Evolutionary conservation across 192 early-diverging fungal genomes (phyloP).

Genomic region (Backusella psychrophila): DNA sequence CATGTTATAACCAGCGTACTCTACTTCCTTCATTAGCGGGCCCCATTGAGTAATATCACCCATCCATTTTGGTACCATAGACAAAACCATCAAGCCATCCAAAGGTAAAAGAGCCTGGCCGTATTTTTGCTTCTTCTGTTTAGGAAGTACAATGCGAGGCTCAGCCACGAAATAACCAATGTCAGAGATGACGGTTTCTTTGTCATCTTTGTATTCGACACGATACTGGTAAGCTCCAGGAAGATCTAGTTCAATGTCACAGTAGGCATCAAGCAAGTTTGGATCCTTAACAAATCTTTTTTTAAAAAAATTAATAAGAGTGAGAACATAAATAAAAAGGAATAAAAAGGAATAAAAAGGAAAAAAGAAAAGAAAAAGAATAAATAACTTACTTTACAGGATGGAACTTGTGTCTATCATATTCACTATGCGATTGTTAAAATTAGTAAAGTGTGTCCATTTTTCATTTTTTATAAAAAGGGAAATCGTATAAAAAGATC

Average conservation of each 20-base stretch:
- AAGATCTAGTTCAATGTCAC: conserved; percentile 57
- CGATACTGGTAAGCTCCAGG: conserved; percentile 91
- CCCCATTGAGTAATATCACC: conserved; percentile 80
- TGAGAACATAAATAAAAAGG: background rate
- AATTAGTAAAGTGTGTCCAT: background rate
- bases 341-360: background rate
- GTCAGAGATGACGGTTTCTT: conserved; percentile 32
- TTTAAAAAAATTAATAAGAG: background rate
- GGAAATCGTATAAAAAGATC: conserved; percentile 24
- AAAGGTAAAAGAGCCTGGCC: conserved; percentile 58
- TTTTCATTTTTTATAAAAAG: conserved; percentile 11
- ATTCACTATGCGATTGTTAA: conserved; percentile 7
- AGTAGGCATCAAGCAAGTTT: conserved; percentile 54
- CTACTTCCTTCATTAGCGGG: conserved; percentile 64
- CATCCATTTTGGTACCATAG: conserved; percentile 97
- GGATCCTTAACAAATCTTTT: conserved; percentile 30
- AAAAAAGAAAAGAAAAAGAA: background rate
- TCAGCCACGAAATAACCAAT: conserved; percentile 83
- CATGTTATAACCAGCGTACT: conserved; percentile 93
- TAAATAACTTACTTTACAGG: conserved; percentile 31
- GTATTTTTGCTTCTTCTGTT: conserved; percentile 13
- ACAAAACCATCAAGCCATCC: conserved; percentile 87
- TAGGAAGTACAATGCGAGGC: conserved; percentile 66
- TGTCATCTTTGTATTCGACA: conserved; percentile 54
- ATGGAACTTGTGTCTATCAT: conserved; percentile 45